Base-by-base conservation (phyloP, 306 rosid species). In the Morella rubra region DNA sequence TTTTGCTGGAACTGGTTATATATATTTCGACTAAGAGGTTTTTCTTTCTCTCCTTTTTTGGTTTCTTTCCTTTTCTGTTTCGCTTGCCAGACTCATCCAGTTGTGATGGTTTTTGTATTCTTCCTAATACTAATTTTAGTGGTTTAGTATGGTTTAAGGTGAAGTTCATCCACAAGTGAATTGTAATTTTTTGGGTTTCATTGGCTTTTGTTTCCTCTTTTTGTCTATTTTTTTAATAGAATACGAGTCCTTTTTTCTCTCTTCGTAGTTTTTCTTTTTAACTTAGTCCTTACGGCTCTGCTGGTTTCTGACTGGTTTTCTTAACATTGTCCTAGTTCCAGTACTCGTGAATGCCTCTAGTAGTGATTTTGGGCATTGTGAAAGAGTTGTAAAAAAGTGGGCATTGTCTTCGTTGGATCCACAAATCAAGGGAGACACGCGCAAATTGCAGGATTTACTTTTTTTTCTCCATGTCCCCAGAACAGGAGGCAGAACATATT, bases 391-490 rank as follows among this genome's bases (percentile, higher is more conserved):
- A 0, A 86, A 67, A 85, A 86, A 70, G 67, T 96, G 99, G 99
- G 87, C 93, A 4, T 53, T 47, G 15, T 83, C 96, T 77, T 86
- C 97, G 7, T 88, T 96, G 64, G 85, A 82, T 73, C 77, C 76
- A 69, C 89, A 87, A 77, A 68, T 84, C 80, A 75, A 70, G 72
- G 85, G 86, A 68, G 98, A 96, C 74, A 91, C 86, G 37, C 98
- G 89, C 84, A 87, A 81, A 1, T 79, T 92, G 18, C 81, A 69
- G 87, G 97, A 89, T 73, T 91, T 96, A 83, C 81, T 96, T 71
- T 96, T 91, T 84, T 96, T 96, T 79, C 96, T 96, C 50, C 99
- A 96, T 76, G 86, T 96, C 69, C 99, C 97, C 8, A 87, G 99
- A 86, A 96, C 99, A 27, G 98, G 98, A 77, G 99, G 99, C 44